Evolutionary conservation across 257 asterid genomes (phyloP).

Genomic region (Lycium barbarum): DNA sequence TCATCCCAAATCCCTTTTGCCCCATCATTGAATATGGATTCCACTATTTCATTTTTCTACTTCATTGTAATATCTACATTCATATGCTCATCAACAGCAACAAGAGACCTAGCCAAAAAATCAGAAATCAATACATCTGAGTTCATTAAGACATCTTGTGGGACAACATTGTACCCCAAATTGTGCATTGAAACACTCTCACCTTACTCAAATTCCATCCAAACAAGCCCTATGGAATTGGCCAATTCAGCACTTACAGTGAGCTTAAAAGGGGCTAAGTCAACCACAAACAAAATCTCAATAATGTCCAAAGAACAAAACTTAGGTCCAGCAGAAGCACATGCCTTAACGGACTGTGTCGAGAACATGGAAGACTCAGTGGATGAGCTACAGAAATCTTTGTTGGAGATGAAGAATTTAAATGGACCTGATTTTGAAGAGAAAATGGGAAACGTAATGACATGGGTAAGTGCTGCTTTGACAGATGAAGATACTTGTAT

Average conservation of each 20-base stretch:
- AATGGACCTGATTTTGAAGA: slow-evolving; percentile 30
- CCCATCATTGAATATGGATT: not conserved
- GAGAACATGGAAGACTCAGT: slow-evolving; percentile 37
- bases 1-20: not conserved
- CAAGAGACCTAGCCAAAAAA: not conserved
- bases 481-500: slow-evolving; percentile 40
- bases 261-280: slow-evolving; percentile 28
- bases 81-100: not conserved
- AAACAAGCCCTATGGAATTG: slow-evolving; percentile 20
- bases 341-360: slow-evolving; percentile 32
- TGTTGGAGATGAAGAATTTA: slow-evolving; percentile 33
- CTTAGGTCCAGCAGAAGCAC: slow-evolving; percentile 31
- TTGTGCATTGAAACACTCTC: slow-evolving; percentile 30
- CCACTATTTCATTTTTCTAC: not conserved
- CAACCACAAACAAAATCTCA: not conserved
- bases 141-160: slow-evolving; percentile 30
- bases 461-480: slow-evolving; percentile 42
- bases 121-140: not conserved
- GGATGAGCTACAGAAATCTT: slow-evolving; percentile 27
- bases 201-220: slow-evolving; percentile 33
- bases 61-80: not conserved
- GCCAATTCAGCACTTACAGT: slow-evolving; percentile 26
- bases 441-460: slow-evolving; percentile 38
- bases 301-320: slow-evolving; percentile 14
- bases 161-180: slow-evolving; percentile 28